phyloP scores from a whole-genome alignment of 495 filamentous ascomycete species.

The Xylaria telfairii region DNA sequence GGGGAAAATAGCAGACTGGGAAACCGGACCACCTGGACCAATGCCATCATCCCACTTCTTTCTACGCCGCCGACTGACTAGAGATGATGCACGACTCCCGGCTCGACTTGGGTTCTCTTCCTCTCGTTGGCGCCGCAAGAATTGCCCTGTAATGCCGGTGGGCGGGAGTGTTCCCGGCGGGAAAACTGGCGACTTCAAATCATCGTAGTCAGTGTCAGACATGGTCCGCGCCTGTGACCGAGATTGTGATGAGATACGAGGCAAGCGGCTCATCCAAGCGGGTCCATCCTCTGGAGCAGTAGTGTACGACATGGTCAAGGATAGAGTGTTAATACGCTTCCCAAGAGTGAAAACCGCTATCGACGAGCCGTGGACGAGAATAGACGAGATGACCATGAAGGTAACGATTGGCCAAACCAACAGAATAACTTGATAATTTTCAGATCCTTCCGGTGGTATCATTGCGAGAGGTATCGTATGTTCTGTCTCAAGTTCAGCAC shows the following conservation, averaged over 20 bases:
- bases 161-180: constrained; percentile 83
- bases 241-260: constrained; percentile 84
- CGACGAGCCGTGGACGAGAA: constrained; percentile 95
- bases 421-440: constrained; percentile 72
- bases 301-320: constrained; percentile 95
- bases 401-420: constrained; percentile 96
- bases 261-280: constrained; percentile 92
- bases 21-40: constrained; percentile 87
- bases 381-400: constrained; percentile 93
- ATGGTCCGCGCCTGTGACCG: constrained; percentile 83
- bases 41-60: constrained; percentile 73
- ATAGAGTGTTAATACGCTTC: constrained; percentile 97
- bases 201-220: constrained; percentile 58
- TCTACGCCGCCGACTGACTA: constrained; percentile 66
- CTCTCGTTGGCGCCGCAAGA: constrained; percentile 80
- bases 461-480: constrained; percentile 70
- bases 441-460: constrained; percentile 57
- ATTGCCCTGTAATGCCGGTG: constrained; percentile 73
- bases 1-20: constrained; percentile 87
- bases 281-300: constrained; percentile 86
- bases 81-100: constrained; percentile 64
- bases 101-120: constrained; percentile 66
- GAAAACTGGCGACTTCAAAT: constrained; percentile 65
- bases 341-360: constrained; percentile 98
- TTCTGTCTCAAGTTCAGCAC: constrained; percentile 82